These are phyloP conservation scores for Dictyostelium purpureum DNA, from an alignment of 78 protist species.

Conservation along the genomic window DNA sequence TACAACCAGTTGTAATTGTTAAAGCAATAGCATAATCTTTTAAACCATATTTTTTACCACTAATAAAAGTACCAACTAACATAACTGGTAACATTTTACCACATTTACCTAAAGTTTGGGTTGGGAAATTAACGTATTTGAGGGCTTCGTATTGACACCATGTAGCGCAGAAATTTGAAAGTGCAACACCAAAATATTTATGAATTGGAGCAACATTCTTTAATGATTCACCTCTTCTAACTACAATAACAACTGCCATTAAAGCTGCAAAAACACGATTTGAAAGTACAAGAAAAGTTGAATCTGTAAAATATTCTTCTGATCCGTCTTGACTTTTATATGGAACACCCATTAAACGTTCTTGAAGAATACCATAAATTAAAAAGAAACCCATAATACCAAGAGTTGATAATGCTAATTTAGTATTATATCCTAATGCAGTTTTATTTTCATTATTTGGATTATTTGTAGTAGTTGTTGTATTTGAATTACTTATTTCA, in stretches of 20 bases:
- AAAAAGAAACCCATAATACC: conserved; percentile 79
- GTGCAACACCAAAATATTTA: conserved; percentile 48
- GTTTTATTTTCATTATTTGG: neutral
- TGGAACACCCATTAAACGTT: conserved; percentile 67
- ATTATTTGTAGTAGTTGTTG: neutral
- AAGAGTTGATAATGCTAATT: neutral
- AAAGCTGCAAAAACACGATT: conserved; percentile 72
- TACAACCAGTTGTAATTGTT: conserved; percentile 69
- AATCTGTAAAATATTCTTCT: neutral
- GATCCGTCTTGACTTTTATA: neutral
- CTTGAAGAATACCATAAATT: conserved; percentile 79
- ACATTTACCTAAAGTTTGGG: conserved; percentile 83
- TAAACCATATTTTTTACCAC: conserved; percentile 31
- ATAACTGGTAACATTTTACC: conserved; percentile 84
- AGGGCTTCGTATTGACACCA: conserved; percentile 85
- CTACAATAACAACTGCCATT: conserved; percentile 40
- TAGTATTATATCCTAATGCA: conserved; percentile 18
- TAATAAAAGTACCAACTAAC: conserved; percentile 56
- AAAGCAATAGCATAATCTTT: conserved; percentile 53
- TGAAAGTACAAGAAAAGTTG: conserved; percentile 69
- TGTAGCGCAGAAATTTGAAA: conserved; percentile 81
- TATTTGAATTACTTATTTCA: too few species aligned
- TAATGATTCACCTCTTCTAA: conserved; percentile 49
- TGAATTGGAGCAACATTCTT: conserved; percentile 64
- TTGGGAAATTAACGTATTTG: conserved; percentile 84